A percentile compares a stretch with the other conserved stretches of the same genome.
Conservation (phyloP, 768 basidiomycete genomes). For the Termitomyces sp. region DNA sequence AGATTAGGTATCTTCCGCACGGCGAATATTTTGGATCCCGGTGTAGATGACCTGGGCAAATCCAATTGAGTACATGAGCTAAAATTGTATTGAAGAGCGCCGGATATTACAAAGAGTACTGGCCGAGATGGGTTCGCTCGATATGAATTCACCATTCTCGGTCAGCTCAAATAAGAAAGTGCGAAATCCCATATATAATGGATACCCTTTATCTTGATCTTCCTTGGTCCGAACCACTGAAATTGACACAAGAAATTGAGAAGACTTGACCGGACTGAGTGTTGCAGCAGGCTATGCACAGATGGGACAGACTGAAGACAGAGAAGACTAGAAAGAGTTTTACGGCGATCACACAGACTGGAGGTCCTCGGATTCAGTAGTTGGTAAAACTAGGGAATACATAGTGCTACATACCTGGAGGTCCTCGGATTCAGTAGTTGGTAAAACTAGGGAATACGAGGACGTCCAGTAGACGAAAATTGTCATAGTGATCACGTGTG, state of each 20-base stretch:
- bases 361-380: too few species aligned
- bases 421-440: too few species aligned
- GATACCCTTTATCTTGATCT: background rate
- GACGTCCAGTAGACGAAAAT: too few species aligned
- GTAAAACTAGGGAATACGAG: too few species aligned
- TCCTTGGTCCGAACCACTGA: background rate
- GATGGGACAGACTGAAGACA: too few species aligned
- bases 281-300: too few species aligned
- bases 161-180: background rate
- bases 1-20: background rate
- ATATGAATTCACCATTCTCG: background rate
- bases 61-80: background rate
- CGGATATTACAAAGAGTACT: background rate
- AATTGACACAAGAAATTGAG: background rate
- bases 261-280: background rate
- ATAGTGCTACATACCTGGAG: too few species aligned
- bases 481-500: too few species aligned
- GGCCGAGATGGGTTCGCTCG: background rate
- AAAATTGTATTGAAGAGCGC: too few species aligned
- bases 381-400: too few species aligned
- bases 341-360: too few species aligned
- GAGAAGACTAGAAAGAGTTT: too few species aligned
- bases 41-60: background rate
- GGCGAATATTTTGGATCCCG: background rate
- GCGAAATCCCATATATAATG: background rate